These are phyloP conservation scores for Tolypocladium capitatum DNA, from an alignment of 2,329 filamentous ascomycete genomes.

Conservation along the genomic window DNA sequence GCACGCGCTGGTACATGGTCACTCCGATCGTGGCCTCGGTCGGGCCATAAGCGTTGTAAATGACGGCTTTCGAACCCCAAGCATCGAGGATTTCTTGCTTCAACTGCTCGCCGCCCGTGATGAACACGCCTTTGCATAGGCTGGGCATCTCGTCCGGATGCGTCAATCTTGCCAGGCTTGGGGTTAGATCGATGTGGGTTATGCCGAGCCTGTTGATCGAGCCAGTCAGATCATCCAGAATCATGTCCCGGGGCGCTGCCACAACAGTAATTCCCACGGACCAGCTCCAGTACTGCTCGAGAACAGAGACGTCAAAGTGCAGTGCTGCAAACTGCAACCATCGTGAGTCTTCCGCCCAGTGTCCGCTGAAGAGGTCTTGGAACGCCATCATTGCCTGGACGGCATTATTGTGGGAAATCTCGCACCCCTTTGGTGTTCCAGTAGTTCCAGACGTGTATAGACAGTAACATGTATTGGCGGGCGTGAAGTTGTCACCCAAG, in stretches of 20 bases:
- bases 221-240: slow-evolving; percentile 68
- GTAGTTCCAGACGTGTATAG: slow-evolving; percentile 83
- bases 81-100: slow-evolving; percentile 79
- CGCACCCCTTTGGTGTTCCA: slow-evolving; percentile 74
- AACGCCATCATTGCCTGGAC: slow-evolving; percentile 87
- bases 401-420: slow-evolving; percentile 77
- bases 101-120: slow-evolving; percentile 79
- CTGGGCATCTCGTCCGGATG: slow-evolving; percentile 70
- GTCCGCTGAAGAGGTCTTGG: slow-evolving; percentile 58
- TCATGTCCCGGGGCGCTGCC: slow-evolving; percentile 67
- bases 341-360: slow-evolving; percentile 60
- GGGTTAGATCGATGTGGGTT: slow-evolving; percentile 85
- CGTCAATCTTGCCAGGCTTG: slow-evolving; percentile 67
- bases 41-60: slow-evolving; percentile 88
- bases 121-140: slow-evolving; percentile 74
- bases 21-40: slow-evolving; percentile 90
- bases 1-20: slow-evolving; percentile 77
- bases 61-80: slow-evolving; percentile 68
- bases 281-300: slow-evolving; percentile 96
- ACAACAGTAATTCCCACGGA: slow-evolving; percentile 77
- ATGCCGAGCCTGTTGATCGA: slow-evolving; percentile 61
- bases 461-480: slow-evolving; percentile 59
- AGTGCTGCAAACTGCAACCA: slow-evolving; percentile 92
- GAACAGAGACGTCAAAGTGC: slow-evolving; percentile 85
- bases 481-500: slow-evolving; percentile 9